Base-by-base conservation (phyloP, 2,329 filamentous ascomycete species). In the Cladosporium sp. region DNA sequence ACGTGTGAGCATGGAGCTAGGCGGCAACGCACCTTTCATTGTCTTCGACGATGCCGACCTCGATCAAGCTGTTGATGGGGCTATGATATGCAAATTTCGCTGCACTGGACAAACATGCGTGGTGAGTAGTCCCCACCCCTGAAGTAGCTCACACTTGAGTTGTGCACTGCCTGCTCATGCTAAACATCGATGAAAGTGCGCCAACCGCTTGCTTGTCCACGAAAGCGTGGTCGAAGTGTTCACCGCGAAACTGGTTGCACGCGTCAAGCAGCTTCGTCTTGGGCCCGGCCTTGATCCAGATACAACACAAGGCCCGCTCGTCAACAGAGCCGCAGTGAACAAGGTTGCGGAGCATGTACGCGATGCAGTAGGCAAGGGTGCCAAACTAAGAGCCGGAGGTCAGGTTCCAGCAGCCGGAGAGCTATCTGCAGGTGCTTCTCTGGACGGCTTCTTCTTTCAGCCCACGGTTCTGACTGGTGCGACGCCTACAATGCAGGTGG, bases 91-190 rank as follows among this genome's bases (percentile, higher is more conserved):
- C 74, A 99, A 98, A 78, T 98, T 98, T 87, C 90, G 94, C 63
- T 92, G 90, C 43, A 96, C 91, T 0, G 95, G 95, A 34, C 95
- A 99, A 83, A 98, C 95, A 0, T 99, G 95, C 77, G 93, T 98
- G 4, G n/a, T n/a, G n/a, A n/a, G n/a, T n/a, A n/a, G n/a, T n/a
- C n/a, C n/a, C n/a, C n/a, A n/a, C n/a, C n/a, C n/a, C n/a, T n/a
- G n/a, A n/a, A n/a, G n/a, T n/a, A n/a, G n/a, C n/a, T n/a, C n/a
- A n/a, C n/a, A n/a, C n/a, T n/a, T n/a, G n/a, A n/a, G n/a, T n/a
- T n/a, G n/a, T n/a, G n/a, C n/a, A n/a, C n/a, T n/a, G n/a, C n/a
- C n/a, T n/a, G n/a, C n/a, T n/a, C n/a, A n/a, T n/a, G n/a, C n/a
- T n/a, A n/a, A n/a, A n/a, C n/a, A n/a, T n/a, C n/a, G n/a, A n/a